A percentile compares a stretch with the other conserved stretches of the same genome.
Conservation (phyloP, 169 alveolate species). For the Cryptosporidium andersoni region DNA sequence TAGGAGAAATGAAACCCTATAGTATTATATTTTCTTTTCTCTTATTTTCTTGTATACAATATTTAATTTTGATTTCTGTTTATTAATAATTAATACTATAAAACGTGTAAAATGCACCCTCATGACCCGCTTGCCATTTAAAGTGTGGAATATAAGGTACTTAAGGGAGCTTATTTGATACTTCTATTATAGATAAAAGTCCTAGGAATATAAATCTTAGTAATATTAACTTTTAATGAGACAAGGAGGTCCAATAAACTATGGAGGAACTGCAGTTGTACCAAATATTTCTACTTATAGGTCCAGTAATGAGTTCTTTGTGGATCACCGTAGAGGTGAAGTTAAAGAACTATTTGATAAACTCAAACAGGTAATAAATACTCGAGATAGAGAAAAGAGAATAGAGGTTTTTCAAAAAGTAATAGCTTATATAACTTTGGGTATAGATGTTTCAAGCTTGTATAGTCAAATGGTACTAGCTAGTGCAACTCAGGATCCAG, state of each 20-base stretch:
- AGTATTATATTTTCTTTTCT: neutral
- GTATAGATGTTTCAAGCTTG: conserved; percentile 96
- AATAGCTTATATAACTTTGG: conserved; percentile 88
- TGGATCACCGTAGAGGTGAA: conserved; percentile 88
- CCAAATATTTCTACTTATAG: neutral
- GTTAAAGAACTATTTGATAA: conserved; percentile 83
- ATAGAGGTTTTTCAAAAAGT: conserved; percentile 90
- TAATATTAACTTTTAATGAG: conserved; percentile 12
- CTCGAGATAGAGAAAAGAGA: conserved; percentile 83
- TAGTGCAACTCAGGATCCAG: conserved; percentile 94
- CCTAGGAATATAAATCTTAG: neutral
- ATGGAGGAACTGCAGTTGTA: conserved; percentile 51
- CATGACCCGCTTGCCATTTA: no score
- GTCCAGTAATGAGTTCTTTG: conserved; percentile 78
- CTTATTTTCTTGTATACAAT: neutral
- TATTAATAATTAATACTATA: neutral
- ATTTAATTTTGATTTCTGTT: neutral
- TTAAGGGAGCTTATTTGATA: no score
- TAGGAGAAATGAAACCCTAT: neutral
- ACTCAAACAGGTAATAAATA: conserved; percentile 79
- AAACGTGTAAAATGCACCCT: neutral
- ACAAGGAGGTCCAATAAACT: conserved; percentile 41
- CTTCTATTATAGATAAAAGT: neutral
- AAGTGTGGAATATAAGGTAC: no score
- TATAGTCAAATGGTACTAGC: conserved; percentile 97